Conservation (phyloP, 768 basidiomycete species). For the Mycena amicta region DNA sequence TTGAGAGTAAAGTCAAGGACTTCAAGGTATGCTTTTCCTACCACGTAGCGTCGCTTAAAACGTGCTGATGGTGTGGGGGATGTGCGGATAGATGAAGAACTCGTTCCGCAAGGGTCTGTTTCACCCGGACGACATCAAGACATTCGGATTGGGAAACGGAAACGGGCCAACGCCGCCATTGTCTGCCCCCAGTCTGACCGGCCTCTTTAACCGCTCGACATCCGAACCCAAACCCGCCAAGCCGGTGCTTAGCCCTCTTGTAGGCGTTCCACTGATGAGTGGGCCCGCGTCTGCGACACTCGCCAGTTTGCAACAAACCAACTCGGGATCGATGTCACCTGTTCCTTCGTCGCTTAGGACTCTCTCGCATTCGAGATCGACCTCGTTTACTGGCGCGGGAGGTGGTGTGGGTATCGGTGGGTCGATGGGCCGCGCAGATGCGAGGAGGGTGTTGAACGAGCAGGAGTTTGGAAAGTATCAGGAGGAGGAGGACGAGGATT, state of each 20-base stretch:
- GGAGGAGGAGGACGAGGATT: conserved; percentile 88
- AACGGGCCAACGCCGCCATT: conserved; percentile 54
- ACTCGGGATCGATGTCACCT: background rate
- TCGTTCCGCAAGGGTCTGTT: conserved; percentile 74
- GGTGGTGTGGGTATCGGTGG: conserved; percentile 47
- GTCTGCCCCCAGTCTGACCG: conserved; percentile 65
- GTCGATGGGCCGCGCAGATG: conserved; percentile 72
- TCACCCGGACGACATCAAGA: conserved; percentile 89
- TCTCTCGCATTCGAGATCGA: conserved; percentile 56
- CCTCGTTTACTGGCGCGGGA: conserved; percentile 51
- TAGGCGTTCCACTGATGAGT: conserved; percentile 29
- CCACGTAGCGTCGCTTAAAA: background rate
- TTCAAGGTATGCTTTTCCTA: conserved; percentile 61
- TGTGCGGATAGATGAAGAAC: conserved; percentile 71
- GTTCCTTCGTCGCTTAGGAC: conserved; percentile 11
- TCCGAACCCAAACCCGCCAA: conserved; percentile 48
- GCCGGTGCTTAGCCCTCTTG: conserved; percentile 52
- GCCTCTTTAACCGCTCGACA: conserved; percentile 40
- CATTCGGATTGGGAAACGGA: conserved; percentile 55
- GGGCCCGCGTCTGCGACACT: conserved; percentile 27
- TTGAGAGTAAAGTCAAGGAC: conserved; percentile 80
- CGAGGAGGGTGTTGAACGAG: conserved; percentile 53
- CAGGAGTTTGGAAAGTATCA: conserved; percentile 83
- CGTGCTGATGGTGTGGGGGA: background rate
- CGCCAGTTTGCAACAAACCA: conserved; percentile 3